Percentiles rank a stretch among this genome's conserved stretches.
These are phyloP conservation scores for Stephanodiscus minutulus DNA, from an alignment of 108 stramenopile species.

Conservation along the genomic window DNA sequence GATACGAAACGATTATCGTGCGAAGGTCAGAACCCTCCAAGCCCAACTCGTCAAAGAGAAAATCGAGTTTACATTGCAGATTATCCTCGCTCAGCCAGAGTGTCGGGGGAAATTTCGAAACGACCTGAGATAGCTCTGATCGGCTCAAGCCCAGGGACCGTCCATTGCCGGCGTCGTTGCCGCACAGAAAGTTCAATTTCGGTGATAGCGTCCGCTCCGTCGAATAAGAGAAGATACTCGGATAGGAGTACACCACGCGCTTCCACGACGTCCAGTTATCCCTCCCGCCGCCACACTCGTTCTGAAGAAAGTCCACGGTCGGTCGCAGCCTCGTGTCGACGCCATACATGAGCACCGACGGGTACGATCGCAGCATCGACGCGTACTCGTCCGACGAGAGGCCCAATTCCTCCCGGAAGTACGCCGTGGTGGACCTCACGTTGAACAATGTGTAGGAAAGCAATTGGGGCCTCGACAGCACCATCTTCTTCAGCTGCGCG, in stretches of 20 bases:
- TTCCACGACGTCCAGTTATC: slow-evolving; percentile 37
- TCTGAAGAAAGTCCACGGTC: slow-evolving; percentile 28
- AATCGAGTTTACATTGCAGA: slow-evolving; percentile 41
- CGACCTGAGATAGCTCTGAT: slow-evolving; percentile 45
- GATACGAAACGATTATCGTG: slow-evolving; percentile 44
- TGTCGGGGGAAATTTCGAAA: slow-evolving; percentile 48
- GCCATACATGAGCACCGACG: slow-evolving; percentile 45
- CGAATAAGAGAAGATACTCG: slow-evolving; percentile 42
- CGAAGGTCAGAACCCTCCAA: slow-evolving; percentile 26
- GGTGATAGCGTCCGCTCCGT: slow-evolving; percentile 38
- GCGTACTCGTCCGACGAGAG: slow-evolving; percentile 16
- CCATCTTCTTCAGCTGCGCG: slow-evolving; percentile 23
- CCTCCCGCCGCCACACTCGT: slow-evolving; percentile 33
- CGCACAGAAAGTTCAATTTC: slow-evolving; percentile 24
- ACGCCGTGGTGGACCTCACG: slow-evolving; percentile 20
- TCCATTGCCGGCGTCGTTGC: neutral
- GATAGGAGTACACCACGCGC: slow-evolving; percentile 27
- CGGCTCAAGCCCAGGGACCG: slow-evolving; percentile 20
- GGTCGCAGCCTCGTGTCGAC: slow-evolving; percentile 36
- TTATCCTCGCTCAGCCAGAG: slow-evolving; percentile 48
- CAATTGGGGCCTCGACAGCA: slow-evolving; percentile 24
- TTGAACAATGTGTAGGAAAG: slow-evolving; percentile 36
- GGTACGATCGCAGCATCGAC: slow-evolving; percentile 36
- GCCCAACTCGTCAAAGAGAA: slow-evolving; percentile 27
- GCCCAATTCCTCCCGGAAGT: slow-evolving; percentile 35